A percentile compares a stretch with the other conserved stretches of the same genome.
Evolutionary conservation across 2,329 filamentous ascomycete genomes (phyloP).

Genomic region (Chaetomium strumarium): DNA sequence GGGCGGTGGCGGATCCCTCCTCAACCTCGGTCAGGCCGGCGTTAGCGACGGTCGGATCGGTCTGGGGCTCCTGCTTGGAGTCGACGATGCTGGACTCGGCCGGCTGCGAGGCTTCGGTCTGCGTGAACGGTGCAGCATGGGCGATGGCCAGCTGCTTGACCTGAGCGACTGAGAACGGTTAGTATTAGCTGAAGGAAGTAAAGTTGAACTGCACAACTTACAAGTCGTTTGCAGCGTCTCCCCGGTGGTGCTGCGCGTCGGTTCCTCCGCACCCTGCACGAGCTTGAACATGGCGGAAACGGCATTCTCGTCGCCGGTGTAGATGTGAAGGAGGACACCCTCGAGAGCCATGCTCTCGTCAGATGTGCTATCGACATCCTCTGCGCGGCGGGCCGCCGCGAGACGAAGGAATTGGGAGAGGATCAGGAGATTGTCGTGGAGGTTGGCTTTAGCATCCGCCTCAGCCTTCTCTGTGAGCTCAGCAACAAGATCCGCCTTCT

Average conservation of each 20-base stretch:
- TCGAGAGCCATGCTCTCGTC: conserved; percentile 79
- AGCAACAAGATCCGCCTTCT: conserved; percentile 47
- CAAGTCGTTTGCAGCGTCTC: conserved; percentile 64
- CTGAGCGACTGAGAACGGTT: conserved; percentile 43
- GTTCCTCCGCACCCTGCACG: conserved; percentile 64
- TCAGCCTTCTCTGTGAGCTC: conserved; percentile 51
- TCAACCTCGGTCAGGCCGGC: conserved; percentile 64
- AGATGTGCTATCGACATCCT: conserved; percentile 56
- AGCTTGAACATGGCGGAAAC: conserved; percentile 72
- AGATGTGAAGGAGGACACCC: conserved; percentile 70
- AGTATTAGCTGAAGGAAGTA: conserved; percentile 9
- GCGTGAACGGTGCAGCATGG: conserved; percentile 41
- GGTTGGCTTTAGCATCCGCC: conserved; percentile 47
- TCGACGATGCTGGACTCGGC: conserved; percentile 28
- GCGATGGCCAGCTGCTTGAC: conserved; percentile 51
- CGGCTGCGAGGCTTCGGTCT: conserved; percentile 20
- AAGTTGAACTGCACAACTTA: conserved; percentile 33
- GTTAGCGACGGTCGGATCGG: conserved; percentile 62
- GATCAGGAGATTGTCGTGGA: conserved; percentile 60
- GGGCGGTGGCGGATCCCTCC: conserved; percentile 35
- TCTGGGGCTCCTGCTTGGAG: conserved; percentile 32
- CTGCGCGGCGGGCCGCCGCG: conserved; percentile 67
- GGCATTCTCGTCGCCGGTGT: conserved; percentile 69
- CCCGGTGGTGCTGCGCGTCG: conserved; percentile 58
- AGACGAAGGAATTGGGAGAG: conserved; percentile 76